Conservation (phyloP, 2,329 filamentous ascomycete genomes). For the Didymellaceae sp. region DNA sequence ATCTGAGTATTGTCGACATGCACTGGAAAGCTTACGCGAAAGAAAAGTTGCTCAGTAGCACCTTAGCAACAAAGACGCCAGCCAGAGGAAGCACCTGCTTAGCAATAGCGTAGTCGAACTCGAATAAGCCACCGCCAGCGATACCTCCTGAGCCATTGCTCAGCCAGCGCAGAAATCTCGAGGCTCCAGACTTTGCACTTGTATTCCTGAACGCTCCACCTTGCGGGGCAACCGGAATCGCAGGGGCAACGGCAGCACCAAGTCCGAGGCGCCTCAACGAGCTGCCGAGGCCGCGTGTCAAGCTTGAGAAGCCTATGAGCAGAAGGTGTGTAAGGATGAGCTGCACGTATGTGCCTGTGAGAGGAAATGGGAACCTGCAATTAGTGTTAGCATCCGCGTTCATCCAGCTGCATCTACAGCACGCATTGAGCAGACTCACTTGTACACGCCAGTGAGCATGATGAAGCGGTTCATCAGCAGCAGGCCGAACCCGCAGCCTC, state of each 20-base stretch:
- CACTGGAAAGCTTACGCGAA: slow-evolving; percentile 52
- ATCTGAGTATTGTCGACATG: no score
- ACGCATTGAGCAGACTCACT: slow-evolving; percentile 30
- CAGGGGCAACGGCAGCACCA: slow-evolving; percentile 54
- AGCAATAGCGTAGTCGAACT: slow-evolving; percentile 57
- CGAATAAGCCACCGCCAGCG: slow-evolving; percentile 61
- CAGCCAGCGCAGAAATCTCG: slow-evolving; percentile 47
- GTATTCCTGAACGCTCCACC: slow-evolving; percentile 39
- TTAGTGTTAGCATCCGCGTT: slow-evolving; percentile 21
- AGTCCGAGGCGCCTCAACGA: slow-evolving; percentile 53
- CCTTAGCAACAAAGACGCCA: slow-evolving; percentile 58
- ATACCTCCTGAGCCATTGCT: slow-evolving; percentile 55
- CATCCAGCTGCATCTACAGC: no score
- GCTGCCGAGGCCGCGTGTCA: slow-evolving; percentile 55
- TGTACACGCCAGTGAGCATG: slow-evolving; percentile 57
- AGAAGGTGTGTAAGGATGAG: slow-evolving; percentile 58
- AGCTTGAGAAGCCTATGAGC: slow-evolving; percentile 55
- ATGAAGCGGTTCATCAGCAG: slow-evolving; percentile 60
- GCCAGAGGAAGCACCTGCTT: slow-evolving; percentile 58
- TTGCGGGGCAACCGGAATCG: slow-evolving; percentile 43
- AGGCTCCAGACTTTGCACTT: slow-evolving; percentile 30
- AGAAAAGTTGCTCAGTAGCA: slow-evolving; percentile 61
- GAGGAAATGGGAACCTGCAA: slow-evolving; percentile 59
- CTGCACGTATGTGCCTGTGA: slow-evolving; percentile 59
- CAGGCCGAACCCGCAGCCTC: slow-evolving; percentile 56